Evolutionary conservation across 139 green algal genomes (phyloP).

Genomic region (Micractinium sp.): DNA sequence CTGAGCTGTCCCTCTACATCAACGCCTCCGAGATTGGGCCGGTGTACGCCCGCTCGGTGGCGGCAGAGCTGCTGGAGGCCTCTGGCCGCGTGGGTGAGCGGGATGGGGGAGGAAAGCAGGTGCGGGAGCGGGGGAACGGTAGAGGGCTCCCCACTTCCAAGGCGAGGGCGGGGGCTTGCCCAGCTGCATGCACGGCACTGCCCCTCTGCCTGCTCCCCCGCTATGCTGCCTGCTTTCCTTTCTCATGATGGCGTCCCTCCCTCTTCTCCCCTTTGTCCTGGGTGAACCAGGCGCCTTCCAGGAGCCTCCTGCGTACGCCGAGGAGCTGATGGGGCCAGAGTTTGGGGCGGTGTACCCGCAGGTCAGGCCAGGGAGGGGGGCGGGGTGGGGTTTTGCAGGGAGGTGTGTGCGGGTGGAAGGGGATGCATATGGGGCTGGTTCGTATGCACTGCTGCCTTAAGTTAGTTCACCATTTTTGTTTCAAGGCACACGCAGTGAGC

Average conservation of each 20-base stretch:
- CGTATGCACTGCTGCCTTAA: no score
- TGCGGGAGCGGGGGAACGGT: not conserved
- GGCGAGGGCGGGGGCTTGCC: no score
- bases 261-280: not conserved
- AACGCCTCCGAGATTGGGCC: slow-evolving; percentile 61
- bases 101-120: no score
- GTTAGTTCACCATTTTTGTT: no score
- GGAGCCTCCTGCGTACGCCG: slow-evolving; percentile 49
- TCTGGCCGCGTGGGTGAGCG: slow-evolving; percentile 34
- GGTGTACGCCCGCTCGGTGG: slow-evolving; percentile 56
- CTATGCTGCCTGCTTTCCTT: not conserved
- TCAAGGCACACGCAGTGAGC: no score
- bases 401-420: no score
- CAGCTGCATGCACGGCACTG: not conserved
- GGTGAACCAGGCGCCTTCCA: slow-evolving; percentile 24
- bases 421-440: no score
- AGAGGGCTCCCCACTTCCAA: no score
- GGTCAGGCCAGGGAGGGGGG: not conserved
- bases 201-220: not conserved
- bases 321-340: slow-evolving; percentile 42
- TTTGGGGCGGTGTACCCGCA: slow-evolving; percentile 48
- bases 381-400: no score
- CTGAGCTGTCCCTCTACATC: slow-evolving; percentile 46
- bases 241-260: not conserved
- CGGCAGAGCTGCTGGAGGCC: slow-evolving; percentile 54